Base-by-base conservation (phyloP, 2,329 filamentous ascomycete genomes). In the Diaporthe sp. region DNA sequence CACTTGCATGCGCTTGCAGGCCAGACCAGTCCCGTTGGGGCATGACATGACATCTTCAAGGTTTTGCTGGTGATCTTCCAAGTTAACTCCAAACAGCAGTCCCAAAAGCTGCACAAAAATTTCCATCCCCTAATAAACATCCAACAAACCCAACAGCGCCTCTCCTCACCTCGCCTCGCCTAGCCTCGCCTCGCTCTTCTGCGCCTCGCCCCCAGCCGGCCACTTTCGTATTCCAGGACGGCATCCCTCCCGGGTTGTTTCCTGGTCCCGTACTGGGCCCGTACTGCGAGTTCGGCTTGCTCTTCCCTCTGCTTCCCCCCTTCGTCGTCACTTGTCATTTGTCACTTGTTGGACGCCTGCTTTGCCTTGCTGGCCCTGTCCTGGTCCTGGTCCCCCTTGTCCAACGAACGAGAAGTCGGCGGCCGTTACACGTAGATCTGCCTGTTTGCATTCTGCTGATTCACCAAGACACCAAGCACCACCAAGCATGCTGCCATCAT, bases 1-100 rank as follows among this genome's bases (percentile, higher is more conserved):
- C 65, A 70, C 65, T 70, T 70, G 65, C 34, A 70, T 70, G 49
- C 65, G 25, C 65, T n/a, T 70, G 65, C 65, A 55, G 49, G 49
- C 65, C 49, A 10, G 28, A 28, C 65, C 65, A 70, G 65, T 70
- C 65, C 65, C 34, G 15, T 70, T 70, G 65, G 46, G 65, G 65
- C 31, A 70, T 55, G 49, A 42, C 49, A 55, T 70, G 65, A 70
- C 65, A 70, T 70, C 34, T 70, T 55, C 65, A 53, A 55, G 34
- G 34, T 39, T 68, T 58, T 68, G 46, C 65, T 70, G 65, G 44
- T 70, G 34, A 70, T 42, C 46, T 70, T 55, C 37, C 37, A 39
- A 39, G 65, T 17, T 70, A 55, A 49, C 65, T 68, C 46, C 22
- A 51, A 51, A 53, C 46, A 6, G 46, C 46, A 51, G 62, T 68